Evolutionary conservation across 192 early-diverging fungal genomes (phyloP).

Genomic region (Backusella tuberculispora): DNA sequence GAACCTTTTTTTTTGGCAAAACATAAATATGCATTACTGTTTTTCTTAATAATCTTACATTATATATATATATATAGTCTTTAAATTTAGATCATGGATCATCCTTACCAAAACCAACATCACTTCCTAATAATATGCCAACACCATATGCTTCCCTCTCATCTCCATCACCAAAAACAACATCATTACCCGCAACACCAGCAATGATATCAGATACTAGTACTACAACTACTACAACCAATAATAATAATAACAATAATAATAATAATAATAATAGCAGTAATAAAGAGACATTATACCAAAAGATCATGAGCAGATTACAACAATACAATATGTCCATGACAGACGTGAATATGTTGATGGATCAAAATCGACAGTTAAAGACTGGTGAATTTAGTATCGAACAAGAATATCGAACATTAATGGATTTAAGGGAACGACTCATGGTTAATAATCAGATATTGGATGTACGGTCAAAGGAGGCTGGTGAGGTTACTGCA

Average conservation of each 20-base stretch:
- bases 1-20: neutral
- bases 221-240: neutral
- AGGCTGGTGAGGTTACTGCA: slow-evolving; percentile 58
- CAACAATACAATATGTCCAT: slow-evolving; percentile 62
- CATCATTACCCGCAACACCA: slow-evolving; percentile 19
- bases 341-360: slow-evolving; percentile 48
- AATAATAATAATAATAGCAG: neutral
- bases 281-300: slow-evolving; percentile 64
- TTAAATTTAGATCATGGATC: neutral
- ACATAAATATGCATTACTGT: neutral
- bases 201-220: neutral
- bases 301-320: slow-evolving; percentile 60
- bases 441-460: slow-evolving; percentile 68
- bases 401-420: slow-evolving; percentile 58
- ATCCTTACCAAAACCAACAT: slow-evolving; percentile 5
- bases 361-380: slow-evolving; percentile 73
- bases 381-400: slow-evolving; percentile 72
- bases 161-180: slow-evolving; percentile 38
- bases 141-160: neutral
- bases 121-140: slow-evolving; percentile 5
- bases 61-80: neutral
- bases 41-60: neutral
- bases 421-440: slow-evolving; percentile 62
- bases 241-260: slow-evolving; percentile 31
- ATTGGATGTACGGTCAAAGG: slow-evolving; percentile 63